Conservation (phyloP, 495 filamentous ascomycete genomes). For the Xylaria curta region DNA sequence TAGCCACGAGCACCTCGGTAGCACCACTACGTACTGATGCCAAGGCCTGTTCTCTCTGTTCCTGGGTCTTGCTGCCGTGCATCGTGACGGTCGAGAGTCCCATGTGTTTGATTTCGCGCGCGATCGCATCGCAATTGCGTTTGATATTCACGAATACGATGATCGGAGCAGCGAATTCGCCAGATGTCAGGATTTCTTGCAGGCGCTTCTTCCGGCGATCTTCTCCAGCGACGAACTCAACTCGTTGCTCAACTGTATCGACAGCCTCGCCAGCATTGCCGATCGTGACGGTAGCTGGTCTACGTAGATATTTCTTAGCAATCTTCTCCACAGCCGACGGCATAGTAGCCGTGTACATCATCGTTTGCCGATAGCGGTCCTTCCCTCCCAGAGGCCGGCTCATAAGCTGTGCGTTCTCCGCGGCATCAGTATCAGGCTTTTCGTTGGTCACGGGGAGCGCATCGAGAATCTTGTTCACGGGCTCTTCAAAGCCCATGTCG, state of each 20-base stretch:
- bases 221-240: constrained; percentile 90
- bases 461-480: constrained; percentile 97
- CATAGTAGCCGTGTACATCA: constrained; percentile 99
- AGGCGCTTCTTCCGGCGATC: constrained; percentile 98
- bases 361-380: constrained; percentile 93
- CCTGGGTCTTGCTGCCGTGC: constrained; percentile 95
- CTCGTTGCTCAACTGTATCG: constrained; percentile 96
- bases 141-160: constrained; percentile 99
- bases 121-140: constrained; percentile 96
- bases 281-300: constrained; percentile 94
- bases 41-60: constrained; percentile 94
- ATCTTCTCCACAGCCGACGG: constrained; percentile 92
- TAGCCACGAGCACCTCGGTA: constrained; percentile 93
- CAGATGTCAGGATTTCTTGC: constrained; percentile 82
- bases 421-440: constrained; percentile 94
- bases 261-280: constrained; percentile 97
- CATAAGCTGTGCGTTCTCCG: constrained; percentile 87
- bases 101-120: constrained; percentile 92
- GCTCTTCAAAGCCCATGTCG: constrained; percentile 96
- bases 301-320: constrained; percentile 91
- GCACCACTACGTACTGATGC: constrained; percentile 80
- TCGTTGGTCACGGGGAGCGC: constrained; percentile 95
- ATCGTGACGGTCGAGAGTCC: constrained; percentile 91
- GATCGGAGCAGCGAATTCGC: constrained; percentile 89
- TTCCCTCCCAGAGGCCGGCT: constrained; percentile 79